Evolutionary conservation across 345 rosid genomes (phyloP).

Genomic region (Eucalyptus marginata): DNA sequence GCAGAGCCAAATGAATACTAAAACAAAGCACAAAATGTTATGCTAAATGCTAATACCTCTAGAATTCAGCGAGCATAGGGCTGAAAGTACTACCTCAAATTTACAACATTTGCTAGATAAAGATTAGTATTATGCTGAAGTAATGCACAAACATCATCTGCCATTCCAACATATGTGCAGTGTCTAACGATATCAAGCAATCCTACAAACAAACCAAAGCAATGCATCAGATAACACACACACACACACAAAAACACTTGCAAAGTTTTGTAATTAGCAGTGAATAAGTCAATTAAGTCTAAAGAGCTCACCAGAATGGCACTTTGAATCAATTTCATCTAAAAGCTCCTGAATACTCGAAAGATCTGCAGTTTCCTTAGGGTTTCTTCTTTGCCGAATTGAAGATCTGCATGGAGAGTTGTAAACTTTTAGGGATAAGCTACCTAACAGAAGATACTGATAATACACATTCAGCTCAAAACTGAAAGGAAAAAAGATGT

Average conservation of each 20-base stretch:
- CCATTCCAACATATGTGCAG: constrained; percentile 95
- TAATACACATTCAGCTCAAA: not conserved
- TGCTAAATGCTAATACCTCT: not conserved
- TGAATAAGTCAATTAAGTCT: not conserved
- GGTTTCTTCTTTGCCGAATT: constrained; percentile 84
- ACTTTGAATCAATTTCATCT: constrained; percentile 43
- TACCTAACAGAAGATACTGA: not conserved
- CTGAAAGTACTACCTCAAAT: constrained; percentile 48
- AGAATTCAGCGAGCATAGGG: not conserved
- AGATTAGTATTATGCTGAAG: constrained; percentile 82
- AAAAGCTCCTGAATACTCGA: constrained; percentile 83
- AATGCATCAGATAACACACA: not conserved
- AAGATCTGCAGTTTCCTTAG: constrained; percentile 86
- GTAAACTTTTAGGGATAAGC: not conserved
- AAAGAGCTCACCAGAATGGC: constrained; percentile 50
- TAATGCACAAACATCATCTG: constrained; percentile 80
- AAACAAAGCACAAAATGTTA: not conserved
- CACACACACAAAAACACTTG: not conserved
- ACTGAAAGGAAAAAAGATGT: not conserved
- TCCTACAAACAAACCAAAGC: constrained; percentile 28
- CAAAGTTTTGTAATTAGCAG: not conserved
- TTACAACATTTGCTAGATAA: constrained; percentile 83
- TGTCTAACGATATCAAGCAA: constrained; percentile 64
- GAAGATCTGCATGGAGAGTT: constrained; percentile 35
- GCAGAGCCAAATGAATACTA: not conserved